These are phyloP conservation scores for Mesembryanthemum crystallinum DNA, from an alignment of 148 eudicot genomes.

Conservation along the genomic window DNA sequence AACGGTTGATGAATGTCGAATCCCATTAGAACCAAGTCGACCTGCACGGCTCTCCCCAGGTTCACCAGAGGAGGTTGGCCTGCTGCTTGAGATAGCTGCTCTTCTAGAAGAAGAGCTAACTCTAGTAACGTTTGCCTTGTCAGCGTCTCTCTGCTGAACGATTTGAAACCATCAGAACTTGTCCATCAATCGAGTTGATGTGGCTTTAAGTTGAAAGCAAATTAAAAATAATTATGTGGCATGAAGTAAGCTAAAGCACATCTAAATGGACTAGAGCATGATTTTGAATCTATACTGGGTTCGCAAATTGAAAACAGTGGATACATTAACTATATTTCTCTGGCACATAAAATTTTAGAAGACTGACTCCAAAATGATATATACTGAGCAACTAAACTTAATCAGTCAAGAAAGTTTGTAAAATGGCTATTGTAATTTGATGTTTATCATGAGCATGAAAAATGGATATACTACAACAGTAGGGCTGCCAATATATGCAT, in stretches of 20 bases:
- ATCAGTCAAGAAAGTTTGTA: too few species aligned
- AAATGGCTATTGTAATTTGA: too few species aligned
- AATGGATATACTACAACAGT: too few species aligned
- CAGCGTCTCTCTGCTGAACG: constrained; percentile 47
- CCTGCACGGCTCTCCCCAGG: constrained; percentile 38
- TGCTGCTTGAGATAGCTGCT: constrained; percentile 49
- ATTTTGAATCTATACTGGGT: neutral
- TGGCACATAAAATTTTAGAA: too few species aligned
- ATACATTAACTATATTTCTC: too few species aligned
- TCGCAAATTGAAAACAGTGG: too few species aligned
- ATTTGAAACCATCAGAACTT: neutral
- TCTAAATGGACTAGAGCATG: neutral
- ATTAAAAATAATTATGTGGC: neutral
- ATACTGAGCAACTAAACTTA: too few species aligned
- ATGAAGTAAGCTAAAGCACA: neutral
- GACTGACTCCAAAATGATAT: too few species aligned
- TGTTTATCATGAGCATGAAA: too few species aligned
- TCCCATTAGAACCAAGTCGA: constrained; percentile 44
- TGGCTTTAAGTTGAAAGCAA: neutral
- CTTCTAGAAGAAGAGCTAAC: constrained; percentile 63
- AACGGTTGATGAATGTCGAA: constrained; percentile 43
- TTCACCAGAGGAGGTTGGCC: constrained; percentile 53
- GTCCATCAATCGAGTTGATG: neutral
- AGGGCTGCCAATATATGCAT: too few species aligned
- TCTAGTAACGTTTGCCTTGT: constrained; percentile 52